phyloP scores from a whole-genome alignment of 2,329 filamentous ascomycete species.

The Fusarium piperis region DNA sequence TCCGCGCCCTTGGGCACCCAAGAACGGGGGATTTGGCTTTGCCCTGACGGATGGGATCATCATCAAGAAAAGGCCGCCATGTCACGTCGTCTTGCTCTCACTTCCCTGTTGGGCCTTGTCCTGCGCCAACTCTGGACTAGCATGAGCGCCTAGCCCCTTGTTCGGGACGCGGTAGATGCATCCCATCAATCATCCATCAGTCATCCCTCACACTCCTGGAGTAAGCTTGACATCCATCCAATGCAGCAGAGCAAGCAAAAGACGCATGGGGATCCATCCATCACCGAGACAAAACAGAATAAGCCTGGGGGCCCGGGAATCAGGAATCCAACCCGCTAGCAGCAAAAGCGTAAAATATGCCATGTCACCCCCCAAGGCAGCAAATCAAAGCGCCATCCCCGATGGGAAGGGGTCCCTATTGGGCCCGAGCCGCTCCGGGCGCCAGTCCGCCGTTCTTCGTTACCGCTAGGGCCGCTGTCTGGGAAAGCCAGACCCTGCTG shows the following conservation, averaged over 20 bases:
- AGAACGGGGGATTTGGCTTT: constrained; percentile 26
- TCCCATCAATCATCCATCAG: constrained; percentile 31
- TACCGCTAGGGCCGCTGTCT: not conserved
- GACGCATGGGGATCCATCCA: not conserved
- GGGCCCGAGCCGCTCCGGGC: constrained; percentile 23
- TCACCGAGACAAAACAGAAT: not conserved
- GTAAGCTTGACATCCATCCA: not conserved
- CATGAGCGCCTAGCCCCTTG: constrained; percentile 12
- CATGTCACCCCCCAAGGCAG: constrained; percentile 15
- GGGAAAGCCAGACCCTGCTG: not conserved
- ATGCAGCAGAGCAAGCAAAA: not conserved
- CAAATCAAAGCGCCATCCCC: constrained; percentile 31
- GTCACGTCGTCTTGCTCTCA: constrained; percentile 17
- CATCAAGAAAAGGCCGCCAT: constrained; percentile 16
- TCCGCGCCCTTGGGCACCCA: constrained; percentile 17
- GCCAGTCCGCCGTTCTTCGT: constrained; percentile 4
- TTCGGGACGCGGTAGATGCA: constrained; percentile 29
- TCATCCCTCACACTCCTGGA: constrained; percentile 13
- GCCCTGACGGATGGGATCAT: constrained; percentile 29
- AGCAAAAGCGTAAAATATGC: not conserved
- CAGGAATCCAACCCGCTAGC: constrained; percentile 2
- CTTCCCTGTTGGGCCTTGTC: constrained; percentile 31
- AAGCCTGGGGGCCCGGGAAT: constrained; percentile 11
- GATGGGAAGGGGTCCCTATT: constrained; percentile 31
- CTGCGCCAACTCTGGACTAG: constrained; percentile 27